Conservation (phyloP, 1,139 yeast genomes). For the Sugiyamaella pinicola region DNA sequence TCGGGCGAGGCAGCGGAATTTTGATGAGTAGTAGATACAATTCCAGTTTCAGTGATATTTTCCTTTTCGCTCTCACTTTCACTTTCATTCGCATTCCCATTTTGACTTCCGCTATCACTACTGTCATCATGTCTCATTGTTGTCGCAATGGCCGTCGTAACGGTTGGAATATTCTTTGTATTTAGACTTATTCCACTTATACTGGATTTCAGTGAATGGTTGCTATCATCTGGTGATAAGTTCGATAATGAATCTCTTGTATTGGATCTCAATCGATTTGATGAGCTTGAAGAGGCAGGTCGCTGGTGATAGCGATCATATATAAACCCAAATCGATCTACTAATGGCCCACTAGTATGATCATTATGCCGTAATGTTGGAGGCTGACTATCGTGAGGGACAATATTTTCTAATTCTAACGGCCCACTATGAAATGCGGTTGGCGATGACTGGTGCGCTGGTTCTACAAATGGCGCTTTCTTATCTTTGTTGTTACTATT, state of each 20-base stretch:
- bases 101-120: neutral
- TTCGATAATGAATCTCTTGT: neutral
- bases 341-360: conserved; percentile 32
- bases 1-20: neutral
- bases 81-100: neutral
- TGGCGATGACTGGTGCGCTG: conserved; percentile 10
- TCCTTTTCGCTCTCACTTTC: neutral
- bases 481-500: neutral
- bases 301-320: conserved; percentile 30
- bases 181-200: conserved; percentile 24
- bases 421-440: conserved; percentile 41
- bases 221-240: conserved; percentile 2
- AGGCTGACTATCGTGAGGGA: conserved; percentile 43
- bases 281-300: conserved; percentile 2
- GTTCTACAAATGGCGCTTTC: neutral
- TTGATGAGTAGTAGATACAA: neutral
- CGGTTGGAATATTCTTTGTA: conserved; percentile 11
- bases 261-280: neutral
- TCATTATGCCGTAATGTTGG: conserved; percentile 41
- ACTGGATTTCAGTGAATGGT: conserved; percentile 10
- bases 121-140: conserved; percentile 5
- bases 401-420: conserved; percentile 52
- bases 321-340: conserved; percentile 58
- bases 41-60: neutral
- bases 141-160: conserved; percentile 12